A percentile compares a stretch with the other conserved stretches of the same genome.
Conservation (phyloP, 805 yeast species). For the Ogataea methylovora region DNA sequence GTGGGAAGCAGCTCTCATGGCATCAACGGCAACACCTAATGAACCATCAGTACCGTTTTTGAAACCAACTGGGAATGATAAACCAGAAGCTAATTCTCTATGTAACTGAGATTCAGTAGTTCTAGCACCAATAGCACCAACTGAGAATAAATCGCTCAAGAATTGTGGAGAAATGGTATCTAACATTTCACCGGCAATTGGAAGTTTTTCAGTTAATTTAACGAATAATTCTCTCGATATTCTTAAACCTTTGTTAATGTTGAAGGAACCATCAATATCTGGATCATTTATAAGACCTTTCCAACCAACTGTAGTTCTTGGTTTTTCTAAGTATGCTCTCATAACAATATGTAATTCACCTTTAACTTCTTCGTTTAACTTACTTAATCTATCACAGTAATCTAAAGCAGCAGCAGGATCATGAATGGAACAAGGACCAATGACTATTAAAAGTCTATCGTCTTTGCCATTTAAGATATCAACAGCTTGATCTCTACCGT, state of each 20-base stretch:
- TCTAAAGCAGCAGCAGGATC: conserved; percentile 86
- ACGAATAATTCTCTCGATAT: conserved; percentile 79
- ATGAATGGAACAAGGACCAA: conserved; percentile 97
- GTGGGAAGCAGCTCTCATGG: conserved; percentile 84
- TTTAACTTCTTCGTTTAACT: conserved; percentile 59
- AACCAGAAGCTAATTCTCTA: conserved; percentile 94
- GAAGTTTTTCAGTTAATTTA: conserved; percentile 76
- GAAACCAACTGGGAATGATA: conserved; percentile 98
- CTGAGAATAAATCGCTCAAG: conserved; percentile 80
- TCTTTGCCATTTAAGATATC: conserved; percentile 66
- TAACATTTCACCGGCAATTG: conserved; percentile 96
- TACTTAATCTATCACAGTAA: conserved; percentile 65
- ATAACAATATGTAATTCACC: conserved; percentile 78
- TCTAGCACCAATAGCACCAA: conserved; percentile 99
- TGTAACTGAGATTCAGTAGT: conserved; percentile 98
- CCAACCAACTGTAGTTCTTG: conserved; percentile 99
- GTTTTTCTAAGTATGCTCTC: conserved; percentile 98
- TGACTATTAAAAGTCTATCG: conserved; percentile 80
- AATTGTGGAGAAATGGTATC: conserved; percentile 97
- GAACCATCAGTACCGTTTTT: conserved; percentile 98
- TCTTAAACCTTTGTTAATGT: conserved; percentile 90
- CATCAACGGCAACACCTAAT: conserved; percentile 87
- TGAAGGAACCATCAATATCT: conserved; percentile 83
- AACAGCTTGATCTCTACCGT: conserved; percentile 74
- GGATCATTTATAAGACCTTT: conserved; percentile 97